These are phyloP conservation scores for Leonotis leonurus DNA, from an alignment of 257 asterid genomes.

Conservation along the genomic window DNA sequence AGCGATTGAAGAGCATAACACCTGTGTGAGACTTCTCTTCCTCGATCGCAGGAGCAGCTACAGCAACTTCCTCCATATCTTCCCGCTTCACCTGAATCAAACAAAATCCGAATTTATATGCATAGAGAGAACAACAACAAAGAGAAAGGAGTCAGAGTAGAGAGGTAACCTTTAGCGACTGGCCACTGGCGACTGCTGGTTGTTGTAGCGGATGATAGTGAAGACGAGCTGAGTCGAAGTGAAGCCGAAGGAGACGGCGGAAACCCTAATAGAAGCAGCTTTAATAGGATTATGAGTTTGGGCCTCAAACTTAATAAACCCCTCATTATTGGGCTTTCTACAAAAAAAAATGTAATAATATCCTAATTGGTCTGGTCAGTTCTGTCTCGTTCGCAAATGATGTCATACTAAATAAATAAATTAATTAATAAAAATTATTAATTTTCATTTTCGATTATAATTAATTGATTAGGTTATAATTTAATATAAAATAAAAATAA, in stretches of 20 bases:
- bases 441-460: too few species aligned
- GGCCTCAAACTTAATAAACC: background rate
- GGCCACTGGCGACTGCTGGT: too few species aligned
- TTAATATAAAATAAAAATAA: too few species aligned
- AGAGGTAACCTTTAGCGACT: background rate
- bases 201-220: too few species aligned
- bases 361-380: too few species aligned
- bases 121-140: background rate
- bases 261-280: conserved; percentile 16
- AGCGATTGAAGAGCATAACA: conserved; percentile 55
- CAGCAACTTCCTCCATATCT: conserved; percentile 33
- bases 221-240: background rate
- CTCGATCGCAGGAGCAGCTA: conserved; percentile 6
- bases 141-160: background rate
- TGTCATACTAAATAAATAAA: too few species aligned
- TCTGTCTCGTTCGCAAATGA: too few species aligned
- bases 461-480: too few species aligned
- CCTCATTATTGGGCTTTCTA: background rate
- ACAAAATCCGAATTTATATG: background rate
- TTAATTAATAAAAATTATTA: too few species aligned
- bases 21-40: conserved; percentile 30
- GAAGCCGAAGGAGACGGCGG: background rate
- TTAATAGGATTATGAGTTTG: background rate
- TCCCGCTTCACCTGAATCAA: conserved; percentile 9
- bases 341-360: too few species aligned